Percentiles rank a stretch among this genome's conserved stretches.
phyloP scores from a whole-genome alignment of 2,329 filamentous ascomycete species.

The Pseudogymnoascus sp. region DNA sequence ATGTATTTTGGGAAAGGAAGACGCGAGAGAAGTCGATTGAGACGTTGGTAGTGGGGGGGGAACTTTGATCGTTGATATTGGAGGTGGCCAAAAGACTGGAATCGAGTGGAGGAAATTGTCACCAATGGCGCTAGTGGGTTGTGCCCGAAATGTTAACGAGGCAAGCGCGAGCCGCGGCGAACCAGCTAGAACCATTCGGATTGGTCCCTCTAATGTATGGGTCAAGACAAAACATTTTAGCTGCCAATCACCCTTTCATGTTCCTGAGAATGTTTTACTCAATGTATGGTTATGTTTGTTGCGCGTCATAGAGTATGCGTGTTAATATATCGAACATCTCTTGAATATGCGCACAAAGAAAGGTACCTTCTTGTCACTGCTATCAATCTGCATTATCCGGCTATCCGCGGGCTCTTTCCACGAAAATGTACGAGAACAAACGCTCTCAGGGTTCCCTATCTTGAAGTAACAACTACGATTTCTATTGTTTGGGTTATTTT shows the following conservation, averaged over 20 bases:
- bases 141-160: conserved; percentile 8
- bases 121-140: conserved; percentile 8
- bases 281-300: background rate
- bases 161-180: conserved; percentile 8
- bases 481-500: background rate
- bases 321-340: background rate
- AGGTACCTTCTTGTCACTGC: background rate
- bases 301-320: background rate
- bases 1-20: conserved; percentile 1
- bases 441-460: background rate
- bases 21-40: conserved; percentile 8
- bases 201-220: conserved; percentile 6
- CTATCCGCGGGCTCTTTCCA: background rate
- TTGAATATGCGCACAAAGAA: background rate
- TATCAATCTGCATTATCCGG: background rate
- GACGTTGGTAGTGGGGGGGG: conserved; percentile 7
- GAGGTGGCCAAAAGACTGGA: conserved; percentile 8
- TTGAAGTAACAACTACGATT: background rate
- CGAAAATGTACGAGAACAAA: background rate
- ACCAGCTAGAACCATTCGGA: conserved; percentile 6
- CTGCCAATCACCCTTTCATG: background rate
- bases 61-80: conserved; percentile 8
- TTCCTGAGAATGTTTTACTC: background rate
- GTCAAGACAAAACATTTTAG: background rate
- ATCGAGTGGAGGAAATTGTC: conserved; percentile 7